Conservation (phyloP, 1,284 basidiomycete species). For the Apiotrichum siamense region DNA sequence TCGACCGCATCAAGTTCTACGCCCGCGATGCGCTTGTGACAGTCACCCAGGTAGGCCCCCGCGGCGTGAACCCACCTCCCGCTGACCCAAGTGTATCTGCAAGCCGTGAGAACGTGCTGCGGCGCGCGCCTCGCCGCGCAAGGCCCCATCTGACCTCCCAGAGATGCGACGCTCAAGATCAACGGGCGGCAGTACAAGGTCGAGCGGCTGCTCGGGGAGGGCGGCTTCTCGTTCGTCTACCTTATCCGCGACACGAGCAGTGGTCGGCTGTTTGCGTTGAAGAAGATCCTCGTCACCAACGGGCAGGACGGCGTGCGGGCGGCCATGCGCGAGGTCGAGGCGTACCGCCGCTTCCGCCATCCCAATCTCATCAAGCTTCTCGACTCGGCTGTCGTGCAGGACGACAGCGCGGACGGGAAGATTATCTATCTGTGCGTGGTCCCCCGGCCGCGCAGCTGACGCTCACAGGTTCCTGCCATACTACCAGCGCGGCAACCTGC, state of each 20-base stretch:
- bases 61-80: background rate
- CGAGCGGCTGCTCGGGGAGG: constrained; percentile 83
- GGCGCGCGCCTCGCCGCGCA: no score
- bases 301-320: constrained; percentile 50
- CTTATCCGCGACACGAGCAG: constrained; percentile 64
- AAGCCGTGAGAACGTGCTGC: constrained; percentile 47
- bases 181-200: constrained; percentile 90
- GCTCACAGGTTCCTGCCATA: constrained; percentile 32
- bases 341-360: constrained; percentile 82
- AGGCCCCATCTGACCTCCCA: constrained; percentile 16
- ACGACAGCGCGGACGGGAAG: constrained; percentile 71
- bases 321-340: constrained; percentile 85
- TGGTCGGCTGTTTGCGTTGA: constrained; percentile 81
- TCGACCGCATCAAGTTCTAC: constrained; percentile 41
- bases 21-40: constrained; percentile 32
- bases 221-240: constrained; percentile 92
- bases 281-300: constrained; percentile 86
- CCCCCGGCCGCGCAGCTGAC: background rate
- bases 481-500: constrained; percentile 68
- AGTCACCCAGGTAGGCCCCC: constrained; percentile 30
- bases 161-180: constrained; percentile 68
- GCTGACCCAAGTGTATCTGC: constrained; percentile 41
- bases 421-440: constrained; percentile 68
- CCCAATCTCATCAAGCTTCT: constrained; percentile 50
- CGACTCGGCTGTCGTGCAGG: constrained; percentile 90